A percentile compares a stretch with the other conserved stretches of the same genome.
phyloP scores from a whole-genome alignment of 805 yeast genomes.

The Priceomyces melissophilus region DNA sequence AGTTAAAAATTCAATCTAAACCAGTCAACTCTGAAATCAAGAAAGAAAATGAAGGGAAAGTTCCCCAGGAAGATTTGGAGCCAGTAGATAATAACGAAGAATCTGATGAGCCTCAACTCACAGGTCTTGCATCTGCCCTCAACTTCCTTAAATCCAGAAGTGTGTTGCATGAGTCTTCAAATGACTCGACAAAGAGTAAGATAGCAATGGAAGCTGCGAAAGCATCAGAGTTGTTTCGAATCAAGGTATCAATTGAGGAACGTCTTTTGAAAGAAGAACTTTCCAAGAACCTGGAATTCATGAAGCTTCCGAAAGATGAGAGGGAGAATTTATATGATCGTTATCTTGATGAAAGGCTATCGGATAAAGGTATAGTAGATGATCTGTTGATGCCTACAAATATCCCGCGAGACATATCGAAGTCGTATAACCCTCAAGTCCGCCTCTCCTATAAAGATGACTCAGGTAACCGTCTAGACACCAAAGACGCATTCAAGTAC shows the following conservation, averaged over 20 bases:
- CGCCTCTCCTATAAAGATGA: constrained; percentile 61
- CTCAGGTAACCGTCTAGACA: constrained; percentile 52
- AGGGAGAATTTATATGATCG: constrained; percentile 22
- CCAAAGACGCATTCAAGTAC: constrained; percentile 74
- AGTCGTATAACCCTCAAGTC: constrained; percentile 46
- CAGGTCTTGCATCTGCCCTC: constrained; percentile 26
- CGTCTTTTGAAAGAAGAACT: constrained; percentile 29
- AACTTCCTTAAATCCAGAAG: constrained; percentile 23
- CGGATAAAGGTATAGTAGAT: constrained; percentile 19
- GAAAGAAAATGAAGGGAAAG: neutral
- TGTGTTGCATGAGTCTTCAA: constrained; percentile 9
- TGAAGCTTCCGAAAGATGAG: constrained; percentile 25
- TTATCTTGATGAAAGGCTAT: constrained; percentile 27
- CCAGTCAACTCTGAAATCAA: neutral
- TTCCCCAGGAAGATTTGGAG: neutral
- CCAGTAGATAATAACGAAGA: neutral
- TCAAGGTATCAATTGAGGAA: constrained; percentile 31
- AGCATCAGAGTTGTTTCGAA: constrained; percentile 27
- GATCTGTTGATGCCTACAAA: neutral
- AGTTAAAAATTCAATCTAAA: neutral
- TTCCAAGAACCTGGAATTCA: constrained; percentile 21
- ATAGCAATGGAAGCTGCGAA: constrained; percentile 17
- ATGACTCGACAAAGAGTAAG: constrained; percentile 8
- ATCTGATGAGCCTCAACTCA: neutral
- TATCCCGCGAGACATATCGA: neutral